Base-by-base conservation (phyloP, 1,284 basidiomycete genomes). In the Trichosporon asahii region DNA sequence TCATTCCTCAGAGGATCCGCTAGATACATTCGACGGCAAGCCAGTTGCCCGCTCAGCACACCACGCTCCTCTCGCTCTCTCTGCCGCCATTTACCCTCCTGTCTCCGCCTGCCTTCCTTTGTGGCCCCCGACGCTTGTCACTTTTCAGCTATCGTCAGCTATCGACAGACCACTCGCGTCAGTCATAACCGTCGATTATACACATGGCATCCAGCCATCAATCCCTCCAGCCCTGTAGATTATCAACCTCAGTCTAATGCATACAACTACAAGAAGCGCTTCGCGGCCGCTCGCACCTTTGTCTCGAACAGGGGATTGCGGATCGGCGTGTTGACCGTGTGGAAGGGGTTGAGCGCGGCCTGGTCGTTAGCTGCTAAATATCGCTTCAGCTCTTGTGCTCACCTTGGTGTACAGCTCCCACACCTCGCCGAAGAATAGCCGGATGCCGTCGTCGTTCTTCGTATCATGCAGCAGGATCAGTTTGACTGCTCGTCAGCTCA, bases 321-420 rank as follows among this genome's bases (percentile, higher is more conserved):
- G 75, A 97, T 94, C 37, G 87, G 85, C 60, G 89, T 91, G 80
- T 96, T 94, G 60, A 91, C 90, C 18, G 91, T 93, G 79, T 96
- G 92, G 84, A 98, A 98, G 11, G 95, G 95, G 78, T 95, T 97
- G 83, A 96, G 76, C 85, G 89, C 87, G 74, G 91, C 90, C 95
- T 97, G 83, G 25, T 1, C 63, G 31, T 61, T 5, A 61, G 33
- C 61, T 40, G 29, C 11, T 21, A 7, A 35, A 3, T 12, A 37
- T 40, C 33, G n/a, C 9, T 14, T 9, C 61, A 35, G 31, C 27
- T 29, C 31, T 9, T 12, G 40, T 33, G 68, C 88, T 75, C 76
- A 94, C 94, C 89, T 97, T 97, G 57, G 95, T 88, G 84, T 95
- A 97, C 76, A 91, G 79, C 86, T 98, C 95, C 95, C 95, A 98